These are phyloP conservation scores for Vanrija humicola DNA, from an alignment of 1,284 basidiomycete species.

Conservation along the genomic window DNA sequence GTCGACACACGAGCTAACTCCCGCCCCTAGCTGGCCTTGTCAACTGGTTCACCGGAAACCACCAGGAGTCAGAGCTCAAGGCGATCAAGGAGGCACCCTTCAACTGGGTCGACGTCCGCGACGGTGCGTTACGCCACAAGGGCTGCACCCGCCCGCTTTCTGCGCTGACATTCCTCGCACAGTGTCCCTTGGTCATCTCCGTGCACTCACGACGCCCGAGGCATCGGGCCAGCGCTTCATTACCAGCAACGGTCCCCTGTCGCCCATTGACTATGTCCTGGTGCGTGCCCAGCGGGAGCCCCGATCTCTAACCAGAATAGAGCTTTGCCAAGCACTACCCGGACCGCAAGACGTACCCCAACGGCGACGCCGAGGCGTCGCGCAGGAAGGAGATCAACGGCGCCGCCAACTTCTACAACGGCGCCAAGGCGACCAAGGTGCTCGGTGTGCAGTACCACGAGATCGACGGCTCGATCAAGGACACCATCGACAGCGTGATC, in stretches of 20 bases:
- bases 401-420: constrained; percentile 24
- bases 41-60: constrained; percentile 46
- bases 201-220: constrained; percentile 56
- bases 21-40: constrained; percentile 37
- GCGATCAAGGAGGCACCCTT: constrained; percentile 20
- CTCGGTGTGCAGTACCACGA: constrained; percentile 38
- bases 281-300: constrained; percentile 11
- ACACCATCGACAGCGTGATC: constrained; percentile 36
- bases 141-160: background rate
- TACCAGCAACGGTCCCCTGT: constrained; percentile 46
- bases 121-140: constrained; percentile 18
- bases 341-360: constrained; percentile 31
- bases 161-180: background rate
- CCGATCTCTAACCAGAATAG: constrained; percentile 10
- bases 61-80: constrained; percentile 44
- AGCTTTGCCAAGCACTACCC: constrained; percentile 31
- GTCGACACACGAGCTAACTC: background rate
- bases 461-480: constrained; percentile 29
- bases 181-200: constrained; percentile 58
- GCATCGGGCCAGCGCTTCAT: constrained; percentile 63
- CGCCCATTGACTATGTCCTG: constrained; percentile 35
- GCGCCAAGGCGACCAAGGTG: constrained; percentile 33
- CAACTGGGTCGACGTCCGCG: constrained; percentile 60
- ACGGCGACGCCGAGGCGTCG: constrained; percentile 27
- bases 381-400: constrained; percentile 20